Evolutionary conservation across 177 flowering plant species (phyloP), one percentile per base, ranked within the genome.

Genomic region (Telopea speciosissima): DNA sequence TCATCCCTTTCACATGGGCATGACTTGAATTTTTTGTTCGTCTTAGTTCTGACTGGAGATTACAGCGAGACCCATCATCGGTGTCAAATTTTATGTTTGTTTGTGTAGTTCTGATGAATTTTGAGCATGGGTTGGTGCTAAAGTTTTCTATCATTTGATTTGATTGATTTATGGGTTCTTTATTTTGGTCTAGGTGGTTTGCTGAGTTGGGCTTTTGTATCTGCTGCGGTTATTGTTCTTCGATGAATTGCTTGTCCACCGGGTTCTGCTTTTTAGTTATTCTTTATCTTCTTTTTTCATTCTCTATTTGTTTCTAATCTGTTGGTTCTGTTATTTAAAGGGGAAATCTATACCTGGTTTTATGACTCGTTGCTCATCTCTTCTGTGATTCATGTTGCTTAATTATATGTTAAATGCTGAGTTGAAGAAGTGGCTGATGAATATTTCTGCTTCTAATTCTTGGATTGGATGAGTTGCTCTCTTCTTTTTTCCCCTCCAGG

Each of bases 111-210:
- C 66, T 64, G 42, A 67, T 70, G 40, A 33, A 44, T 28, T 31
- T 67, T 72, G 70, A 62, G 14, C 54, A 19, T 70, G 75, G 63
- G 73, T 65, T 65, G 70, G 36, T 66, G 45, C 22, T 73, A 13
- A 42, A 73, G 31, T 66, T 67, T 65, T n/a, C 42, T 68, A n/a
- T 49, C 65, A 61, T 36, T 69, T 75, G 82, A 82, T 84, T 82
- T 21, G 59, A 54, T 54, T 54, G 59, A 44, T 21, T 1, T 54
- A 54, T 54, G 59, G 77, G 83, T 65, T 67, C 68, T 66, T 49
- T 59, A 28, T 56, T 2, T 21, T 7, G 61, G 24, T 11, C 58
- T 76, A 65, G 21, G 40, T 42, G 66, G 44, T 63, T 72, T 78
- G 49, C 24, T 70, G 23, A 66, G 61, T 70, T 78, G 69, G 45